Evolutionary conservation across 495 filamentous ascomycete species (phyloP), one percentile per base, ranked within the genome.

Genomic region (Aspergillus bridgeri): DNA sequence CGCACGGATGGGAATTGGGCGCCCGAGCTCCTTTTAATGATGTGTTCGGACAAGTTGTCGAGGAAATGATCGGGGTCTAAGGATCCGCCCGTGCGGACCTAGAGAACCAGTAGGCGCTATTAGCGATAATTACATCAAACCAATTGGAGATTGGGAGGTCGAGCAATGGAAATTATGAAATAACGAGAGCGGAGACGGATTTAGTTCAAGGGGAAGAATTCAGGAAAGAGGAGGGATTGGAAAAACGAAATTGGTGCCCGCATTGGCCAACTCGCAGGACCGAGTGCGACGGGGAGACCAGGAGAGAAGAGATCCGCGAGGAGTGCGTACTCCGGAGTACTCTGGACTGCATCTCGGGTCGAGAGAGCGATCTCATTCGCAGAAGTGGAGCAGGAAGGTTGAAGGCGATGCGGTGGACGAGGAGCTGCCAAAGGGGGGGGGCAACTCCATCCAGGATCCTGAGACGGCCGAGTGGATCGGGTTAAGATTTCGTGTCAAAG

Each of bases 191-290:
- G 18, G 49, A 19, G 27, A 48, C 47, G 24, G 38, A 27, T 25
- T 33, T 38, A n/a, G 42, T 7, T 42, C 22, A 58, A 42, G 43
- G 33, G 50, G 53, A 27, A 29, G 23, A 23, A 55, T n/a, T n/a
- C n/a, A n/a, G n/a, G n/a, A n/a, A n/a, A n/a, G n/a, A n/a, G n/a
- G n/a, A n/a, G n/a, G n/a, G n/a, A n/a, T n/a, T n/a, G 27, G 23
- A 9, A 44, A 42, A 53, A 38, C 7, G 38, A 53, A 52, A 46
- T 21, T 8, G 43, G 11, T 22, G 17, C 50, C 27, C 50, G 56
- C 61, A 64, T 60, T 48, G 61, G 51, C 57, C 58, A 60, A 43
- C 6, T 22, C 27, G 25, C 33, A 42, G 25, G 52, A 23, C 20
- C 24, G 51, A 38, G 44, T 38, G 51, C 50, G 51, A 53, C 53